Base-by-base conservation (phyloP, 176 grass and related monocot genomes). In the Juncus inflexus region DNA sequence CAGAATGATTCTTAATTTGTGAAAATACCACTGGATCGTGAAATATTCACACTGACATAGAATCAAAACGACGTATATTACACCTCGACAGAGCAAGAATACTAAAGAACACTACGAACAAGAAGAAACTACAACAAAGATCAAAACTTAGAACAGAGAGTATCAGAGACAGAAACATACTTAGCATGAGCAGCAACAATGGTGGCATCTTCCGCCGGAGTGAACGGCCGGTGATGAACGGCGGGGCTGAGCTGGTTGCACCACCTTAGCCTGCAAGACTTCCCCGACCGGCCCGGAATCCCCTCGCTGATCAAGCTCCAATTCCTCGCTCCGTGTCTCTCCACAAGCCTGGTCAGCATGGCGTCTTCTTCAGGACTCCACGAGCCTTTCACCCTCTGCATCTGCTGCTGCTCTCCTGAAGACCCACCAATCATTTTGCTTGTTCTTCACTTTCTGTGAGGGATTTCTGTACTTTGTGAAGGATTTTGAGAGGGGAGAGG, bases 311-410 rank as follows among this genome's bases (percentile, higher is more conserved):
- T 90, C 16, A 85, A 73, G 42, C 65, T 85, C 91, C 91, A 96
- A 75, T 88, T 96, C 45, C 84, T 60, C 3, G 91, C 35, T 0
- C 91, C 91, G 59, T 96, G 87, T 35, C 70, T 79, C 42, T 66
- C 35, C 65, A 96, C 91, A 9, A 89, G 74, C 16, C 71, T 52
- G 0, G 55, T 78, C 37, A 96, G 81, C 66, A 69, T 64, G 0
- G 83, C 81, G 60, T 96, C 91, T 83, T 96, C 91, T 69, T 96
- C 87, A 0, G 81, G 76, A 68, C 84, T 96, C 91, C 91, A 96
- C 37, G 91, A 87, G 0, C 91, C 87, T 74, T 96, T 96, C 37
- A 90, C 69, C 70, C 78, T 61, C 66, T 64, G 3, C 19, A 60
- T 11, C 42, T 55, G 19, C 3, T 42, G 1, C 15, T 10, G 41